phyloP scores from a whole-genome alignment of 2,329 filamentous ascomycete species.

The Arthrobotrys sphaeroides region DNA sequence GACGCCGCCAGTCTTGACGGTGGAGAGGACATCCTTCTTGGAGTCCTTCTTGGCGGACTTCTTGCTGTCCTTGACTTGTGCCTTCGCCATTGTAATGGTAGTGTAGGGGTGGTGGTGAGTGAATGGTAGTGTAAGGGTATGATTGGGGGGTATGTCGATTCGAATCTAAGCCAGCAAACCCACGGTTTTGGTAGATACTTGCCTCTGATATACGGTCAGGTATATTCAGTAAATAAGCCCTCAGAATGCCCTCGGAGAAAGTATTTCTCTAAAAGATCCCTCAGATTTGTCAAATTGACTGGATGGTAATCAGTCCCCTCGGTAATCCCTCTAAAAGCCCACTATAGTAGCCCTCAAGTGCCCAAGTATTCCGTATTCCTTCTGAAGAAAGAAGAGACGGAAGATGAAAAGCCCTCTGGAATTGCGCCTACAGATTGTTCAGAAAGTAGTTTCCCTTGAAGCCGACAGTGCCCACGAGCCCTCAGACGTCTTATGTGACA shows the following conservation, averaged over 20 bases:
- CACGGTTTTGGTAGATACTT: conserved; percentile 48
- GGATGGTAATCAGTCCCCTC: conserved; percentile 49
- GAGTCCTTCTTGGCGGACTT: conserved; percentile 66
- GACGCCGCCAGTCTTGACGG: conserved; percentile 73
- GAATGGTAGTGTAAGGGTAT: not conserved
- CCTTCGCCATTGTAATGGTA: conserved; percentile 70
- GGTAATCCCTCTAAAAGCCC: conserved; percentile 48
- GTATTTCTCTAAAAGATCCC: conserved; percentile 51
- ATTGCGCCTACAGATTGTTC: conserved; percentile 42
- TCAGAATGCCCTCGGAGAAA: conserved; percentile 53
- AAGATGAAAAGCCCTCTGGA: conserved; percentile 48
- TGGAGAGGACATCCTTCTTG: conserved; percentile 64
- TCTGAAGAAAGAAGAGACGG: conserved; percentile 12
- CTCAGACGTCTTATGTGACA: conserved; percentile 45
- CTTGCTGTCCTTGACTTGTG: conserved; percentile 66
- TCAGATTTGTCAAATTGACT: conserved; percentile 53
- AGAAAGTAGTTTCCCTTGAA: conserved; percentile 52
- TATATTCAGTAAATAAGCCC: conserved; percentile 46
- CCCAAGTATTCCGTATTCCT: conserved; percentile 42
- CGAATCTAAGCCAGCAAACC: conserved; percentile 45
- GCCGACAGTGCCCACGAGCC: conserved; percentile 54
- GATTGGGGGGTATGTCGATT: conserved; percentile 16
- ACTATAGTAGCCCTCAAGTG: conserved; percentile 53
- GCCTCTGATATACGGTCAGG: conserved; percentile 51
- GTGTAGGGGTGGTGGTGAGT: not conserved